Percentiles rank a stretch among this genome's conserved stretches.
phyloP scores from a whole-genome alignment of 192 early-diverging fungal genomes.

The Obelidium mucronatum region DNA sequence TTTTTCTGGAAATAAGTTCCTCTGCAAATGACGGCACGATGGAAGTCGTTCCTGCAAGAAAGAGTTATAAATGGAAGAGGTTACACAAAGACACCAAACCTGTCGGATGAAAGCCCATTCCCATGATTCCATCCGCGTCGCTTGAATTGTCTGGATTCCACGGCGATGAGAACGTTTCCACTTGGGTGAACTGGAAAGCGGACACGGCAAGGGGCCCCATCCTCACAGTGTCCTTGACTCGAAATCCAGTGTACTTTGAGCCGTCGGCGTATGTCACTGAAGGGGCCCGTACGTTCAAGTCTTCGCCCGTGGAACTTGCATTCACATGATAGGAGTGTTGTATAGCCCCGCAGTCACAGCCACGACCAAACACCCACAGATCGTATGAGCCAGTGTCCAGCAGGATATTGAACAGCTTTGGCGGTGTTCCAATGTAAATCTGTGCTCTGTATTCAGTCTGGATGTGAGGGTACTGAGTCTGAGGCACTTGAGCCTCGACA shows the following conservation, averaged over 20 bases:
- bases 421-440: slow-evolving; percentile 49
- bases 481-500: too few relatives aligned
- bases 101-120: slow-evolving; percentile 7
- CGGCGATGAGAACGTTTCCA: not conserved
- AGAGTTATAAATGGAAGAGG: too few relatives aligned
- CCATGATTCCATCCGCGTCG: slow-evolving; percentile 10
- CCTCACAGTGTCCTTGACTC: not conserved
- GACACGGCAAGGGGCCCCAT: not conserved
- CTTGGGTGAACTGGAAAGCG: slow-evolving; percentile 25
- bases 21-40: not conserved
- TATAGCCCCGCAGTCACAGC: slow-evolving; percentile 31
- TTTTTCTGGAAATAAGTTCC: not conserved
- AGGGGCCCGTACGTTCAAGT: slow-evolving; percentile 18
- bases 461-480: not conserved
- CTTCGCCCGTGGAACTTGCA: slow-evolving; percentile 33
- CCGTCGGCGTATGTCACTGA: slow-evolving; percentile 5
- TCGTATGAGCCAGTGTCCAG: slow-evolving; percentile 55
- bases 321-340: slow-evolving; percentile 33
- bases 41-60: too few relatives aligned
- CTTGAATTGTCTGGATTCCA: not conserved
- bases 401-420: slow-evolving; percentile 44
- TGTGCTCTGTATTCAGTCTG: slow-evolving; percentile 34
- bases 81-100: too few relatives aligned
- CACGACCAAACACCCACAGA: slow-evolving; percentile 46
- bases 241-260: not conserved